Evolutionary conservation across 1,284 basidiomycete species (phyloP).

Genomic region (Apiotrichum laibachii): DNA sequence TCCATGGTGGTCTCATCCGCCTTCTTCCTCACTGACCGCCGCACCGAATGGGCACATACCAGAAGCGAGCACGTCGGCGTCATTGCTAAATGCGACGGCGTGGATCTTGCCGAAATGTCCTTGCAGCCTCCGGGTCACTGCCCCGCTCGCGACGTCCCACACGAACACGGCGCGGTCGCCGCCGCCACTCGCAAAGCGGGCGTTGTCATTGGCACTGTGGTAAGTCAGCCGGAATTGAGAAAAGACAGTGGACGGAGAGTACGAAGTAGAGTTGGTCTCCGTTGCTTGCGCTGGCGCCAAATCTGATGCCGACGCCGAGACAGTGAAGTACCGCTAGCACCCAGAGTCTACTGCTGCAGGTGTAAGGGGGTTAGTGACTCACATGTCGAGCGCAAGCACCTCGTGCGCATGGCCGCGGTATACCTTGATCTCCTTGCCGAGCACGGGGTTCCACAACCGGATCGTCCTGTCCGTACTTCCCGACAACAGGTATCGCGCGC

Average conservation of each 20-base stretch:
- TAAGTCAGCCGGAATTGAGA: too few relatives aligned
- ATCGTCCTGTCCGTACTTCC: slow-evolving; percentile 88
- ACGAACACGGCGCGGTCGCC: slow-evolving; percentile 88
- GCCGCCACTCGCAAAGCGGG: slow-evolving; percentile 87
- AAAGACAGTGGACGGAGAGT: too few relatives aligned
- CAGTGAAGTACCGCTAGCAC: too few relatives aligned
- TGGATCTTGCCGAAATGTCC: slow-evolving; percentile 90
- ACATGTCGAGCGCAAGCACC: slow-evolving; percentile 86
- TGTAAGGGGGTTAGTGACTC: slow-evolving; percentile 35
- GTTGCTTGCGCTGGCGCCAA: too few relatives aligned
- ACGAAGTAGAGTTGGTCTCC: too few relatives aligned
- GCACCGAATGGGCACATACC: slow-evolving; percentile 59
- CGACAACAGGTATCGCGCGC: slow-evolving; percentile 79
- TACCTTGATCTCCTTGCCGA: slow-evolving; percentile 81
- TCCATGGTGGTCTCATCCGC: too few relatives aligned
- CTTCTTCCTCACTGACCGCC: too few relatives aligned
- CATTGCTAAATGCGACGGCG: slow-evolving; percentile 75
- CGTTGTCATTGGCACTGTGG: slow-evolving; percentile 81
- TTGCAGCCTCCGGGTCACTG: slow-evolving; percentile 72
- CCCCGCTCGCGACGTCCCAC: slow-evolving; percentile 90
- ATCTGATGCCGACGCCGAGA: too few relatives aligned
- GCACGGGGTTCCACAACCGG: slow-evolving; percentile 82
- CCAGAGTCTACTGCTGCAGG: too few relatives aligned
- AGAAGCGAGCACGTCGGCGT: slow-evolving; percentile 78
- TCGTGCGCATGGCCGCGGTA: slow-evolving; percentile 92